A percentile compares a stretch with the other conserved stretches of the same genome.
phyloP scores from a whole-genome alignment of 2,329 filamentous ascomycete species.

The Teratosphaeria gauchensis region DNA sequence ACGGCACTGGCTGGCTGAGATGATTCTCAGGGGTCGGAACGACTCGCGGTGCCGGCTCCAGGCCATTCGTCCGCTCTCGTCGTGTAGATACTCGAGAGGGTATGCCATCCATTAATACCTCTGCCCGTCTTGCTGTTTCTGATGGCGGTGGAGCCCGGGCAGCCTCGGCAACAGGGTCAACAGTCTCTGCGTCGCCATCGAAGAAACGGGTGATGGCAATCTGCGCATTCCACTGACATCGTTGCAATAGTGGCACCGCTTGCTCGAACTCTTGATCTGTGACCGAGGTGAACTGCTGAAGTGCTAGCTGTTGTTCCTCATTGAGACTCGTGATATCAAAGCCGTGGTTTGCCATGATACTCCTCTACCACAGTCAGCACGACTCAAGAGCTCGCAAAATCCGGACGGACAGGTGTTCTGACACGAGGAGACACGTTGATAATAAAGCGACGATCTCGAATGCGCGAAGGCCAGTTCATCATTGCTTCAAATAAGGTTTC shows the following conservation, averaged over 20 bases:
- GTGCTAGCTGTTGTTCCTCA: constrained; percentile 50
- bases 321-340: constrained; percentile 3
- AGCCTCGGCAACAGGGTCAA: constrained; percentile 71
- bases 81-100: constrained; percentile 15
- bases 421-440: background rate
- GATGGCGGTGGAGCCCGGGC: constrained; percentile 53
- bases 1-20: constrained; percentile 58
- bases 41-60: constrained; percentile 70
- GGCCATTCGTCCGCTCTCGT: constrained; percentile 29
- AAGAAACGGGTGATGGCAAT: constrained; percentile 97
- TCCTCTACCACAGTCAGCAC: background rate
- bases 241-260: constrained; percentile 67
- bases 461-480: background rate
- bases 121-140: constrained; percentile 52
- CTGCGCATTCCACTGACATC: constrained; percentile 95
- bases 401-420: background rate
- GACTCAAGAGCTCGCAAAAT: background rate
- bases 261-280: constrained; percentile 72
- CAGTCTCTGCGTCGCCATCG: constrained; percentile 83
- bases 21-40: constrained; percentile 63
- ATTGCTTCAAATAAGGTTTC: background rate
- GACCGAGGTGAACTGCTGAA: constrained; percentile 81
- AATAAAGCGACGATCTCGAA: background rate
- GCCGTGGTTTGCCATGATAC: background rate
- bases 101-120: constrained; percentile 57